These are phyloP conservation scores for Lasiodiplodia gonubiensis DNA, from an alignment of 2,329 filamentous ascomycete species.

Conservation along the genomic window DNA sequence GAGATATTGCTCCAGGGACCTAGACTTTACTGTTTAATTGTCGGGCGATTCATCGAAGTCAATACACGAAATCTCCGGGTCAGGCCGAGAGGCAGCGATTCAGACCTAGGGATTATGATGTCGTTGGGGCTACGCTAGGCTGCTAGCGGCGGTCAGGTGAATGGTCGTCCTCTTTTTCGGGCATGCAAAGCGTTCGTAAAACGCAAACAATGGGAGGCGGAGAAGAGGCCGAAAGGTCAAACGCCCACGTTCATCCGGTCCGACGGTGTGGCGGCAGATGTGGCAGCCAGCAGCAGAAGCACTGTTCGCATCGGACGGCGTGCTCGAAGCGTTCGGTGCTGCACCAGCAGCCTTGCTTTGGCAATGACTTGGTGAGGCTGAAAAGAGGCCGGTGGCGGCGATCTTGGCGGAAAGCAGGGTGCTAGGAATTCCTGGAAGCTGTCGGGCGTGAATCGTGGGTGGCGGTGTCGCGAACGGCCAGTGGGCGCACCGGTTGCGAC, in stretches of 20 bases:
- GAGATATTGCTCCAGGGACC: background rate
- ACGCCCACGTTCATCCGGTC: constrained; percentile 78
- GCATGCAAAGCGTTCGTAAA: background rate
- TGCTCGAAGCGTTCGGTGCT: background rate
- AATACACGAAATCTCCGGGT: background rate
- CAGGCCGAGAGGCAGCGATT: background rate
- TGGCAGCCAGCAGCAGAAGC: constrained; percentile 2
- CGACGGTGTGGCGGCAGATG: constrained; percentile 32
- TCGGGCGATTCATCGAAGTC: background rate
- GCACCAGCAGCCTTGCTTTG: constrained; percentile 2
- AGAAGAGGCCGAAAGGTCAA: background rate
- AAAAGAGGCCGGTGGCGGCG: background rate
- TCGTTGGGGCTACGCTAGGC: background rate
- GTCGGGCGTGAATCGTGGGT: background rate
- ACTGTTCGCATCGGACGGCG: constrained; percentile 11
- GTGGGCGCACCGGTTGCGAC: background rate
- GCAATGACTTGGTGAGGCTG: constrained; percentile 5
- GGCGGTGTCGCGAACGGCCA: background rate
- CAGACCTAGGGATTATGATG: background rate
- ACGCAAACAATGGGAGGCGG: background rate
- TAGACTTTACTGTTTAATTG: background rate
- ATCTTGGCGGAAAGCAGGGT: background rate
- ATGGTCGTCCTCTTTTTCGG: background rate
- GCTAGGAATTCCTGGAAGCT: background rate
- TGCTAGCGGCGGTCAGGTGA: background rate